Percentiles rank a stretch among this genome's conserved stretches.
Evolutionary conservation across 83 land plant species (phyloP).

Genomic region (Thuja plicata): DNA sequence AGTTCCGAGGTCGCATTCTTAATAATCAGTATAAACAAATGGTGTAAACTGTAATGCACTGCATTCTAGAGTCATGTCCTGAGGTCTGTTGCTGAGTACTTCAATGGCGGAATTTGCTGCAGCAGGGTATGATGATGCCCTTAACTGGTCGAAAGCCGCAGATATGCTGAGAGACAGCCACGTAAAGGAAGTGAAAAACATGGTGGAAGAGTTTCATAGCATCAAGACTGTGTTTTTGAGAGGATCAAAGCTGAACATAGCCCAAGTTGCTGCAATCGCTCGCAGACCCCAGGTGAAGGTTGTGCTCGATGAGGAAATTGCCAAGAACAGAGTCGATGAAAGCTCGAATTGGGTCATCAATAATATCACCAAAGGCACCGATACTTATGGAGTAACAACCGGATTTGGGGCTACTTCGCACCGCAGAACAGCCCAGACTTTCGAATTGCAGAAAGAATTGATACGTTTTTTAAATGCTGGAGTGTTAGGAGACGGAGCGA

Average conservation of each 20-base stretch:
- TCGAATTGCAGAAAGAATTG: conserved; percentile 35
- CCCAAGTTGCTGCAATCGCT: conserved; percentile 36
- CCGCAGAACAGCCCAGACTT: conserved; percentile 20
- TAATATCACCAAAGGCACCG: conserved; percentile 22
- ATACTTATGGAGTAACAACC: conserved; percentile 34
- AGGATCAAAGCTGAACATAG: conserved; percentile 29
- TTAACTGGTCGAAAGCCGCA: conserved; percentile 38
- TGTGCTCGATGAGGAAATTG: conserved; percentile 14
- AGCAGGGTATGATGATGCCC: conserved; percentile 15
- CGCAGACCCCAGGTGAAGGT: conserved; percentile 13
- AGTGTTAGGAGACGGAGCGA: conserved; percentile 38
- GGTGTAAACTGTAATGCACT: too few relatives aligned
- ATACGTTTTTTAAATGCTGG: conserved; percentile 39
- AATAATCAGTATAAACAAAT: too few relatives aligned
- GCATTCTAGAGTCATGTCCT: too few relatives aligned
- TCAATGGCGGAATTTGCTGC: background rate
- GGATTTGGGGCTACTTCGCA: conserved; percentile 43
- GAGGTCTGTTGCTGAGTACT: background rate
- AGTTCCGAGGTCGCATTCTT: too few relatives aligned
- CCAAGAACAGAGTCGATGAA: conserved; percentile 17
- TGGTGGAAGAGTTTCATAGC: conserved; percentile 35
- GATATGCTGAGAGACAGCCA: conserved; percentile 35
- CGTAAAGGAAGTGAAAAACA: conserved; percentile 42
- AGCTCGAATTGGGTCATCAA: conserved; percentile 30
- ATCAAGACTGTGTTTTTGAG: conserved; percentile 23